Evolutionary conservation across 2,329 filamentous ascomycete species (phyloP).

Genomic region (Pseudogymnoascus sp.): DNA sequence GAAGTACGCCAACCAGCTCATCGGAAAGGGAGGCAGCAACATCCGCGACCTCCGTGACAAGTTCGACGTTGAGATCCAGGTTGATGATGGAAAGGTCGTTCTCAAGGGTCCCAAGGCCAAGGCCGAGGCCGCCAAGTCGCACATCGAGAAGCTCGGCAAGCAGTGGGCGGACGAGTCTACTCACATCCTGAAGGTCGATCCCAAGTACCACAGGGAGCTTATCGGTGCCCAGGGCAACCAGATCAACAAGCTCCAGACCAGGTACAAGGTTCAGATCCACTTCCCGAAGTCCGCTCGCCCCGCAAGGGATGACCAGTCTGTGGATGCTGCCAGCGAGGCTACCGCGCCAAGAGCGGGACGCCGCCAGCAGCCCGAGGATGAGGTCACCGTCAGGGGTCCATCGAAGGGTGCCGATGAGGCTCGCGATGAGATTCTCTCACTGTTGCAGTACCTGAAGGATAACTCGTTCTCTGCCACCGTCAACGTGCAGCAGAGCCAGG

Average conservation of each 20-base stretch:
- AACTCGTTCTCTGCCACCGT: constrained; percentile 74
- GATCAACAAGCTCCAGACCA: constrained; percentile 84
- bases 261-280: constrained; percentile 91
- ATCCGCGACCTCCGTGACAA: constrained; percentile 58
- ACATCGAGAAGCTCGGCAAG: constrained; percentile 71
- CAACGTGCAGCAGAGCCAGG: constrained; percentile 79
- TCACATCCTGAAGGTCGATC: constrained; percentile 79
- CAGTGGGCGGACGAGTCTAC: constrained; percentile 87
- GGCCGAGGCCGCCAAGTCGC: constrained; percentile 73
- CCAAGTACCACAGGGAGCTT: constrained; percentile 87
- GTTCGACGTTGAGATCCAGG: constrained; percentile 70
- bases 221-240: constrained; percentile 83
- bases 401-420: constrained; percentile 89
- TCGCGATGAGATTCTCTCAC: constrained; percentile 79
- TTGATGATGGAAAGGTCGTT: constrained; percentile 89
- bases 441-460: constrained; percentile 84
- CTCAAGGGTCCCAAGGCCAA: constrained; percentile 94
- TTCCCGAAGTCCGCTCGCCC: constrained; percentile 68
- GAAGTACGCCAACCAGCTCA: constrained; percentile 82
- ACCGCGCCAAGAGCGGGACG: constrained; percentile 51
- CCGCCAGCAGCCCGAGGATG: constrained; percentile 71
- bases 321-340: constrained; percentile 61
- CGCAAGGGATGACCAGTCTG: constrained; percentile 60
- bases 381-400: constrained; percentile 84
- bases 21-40: constrained; percentile 59